These are phyloP conservation scores for Aureobasidium zeae DNA, from an alignment of 2,329 filamentous ascomycete species.

Conservation along the genomic window DNA sequence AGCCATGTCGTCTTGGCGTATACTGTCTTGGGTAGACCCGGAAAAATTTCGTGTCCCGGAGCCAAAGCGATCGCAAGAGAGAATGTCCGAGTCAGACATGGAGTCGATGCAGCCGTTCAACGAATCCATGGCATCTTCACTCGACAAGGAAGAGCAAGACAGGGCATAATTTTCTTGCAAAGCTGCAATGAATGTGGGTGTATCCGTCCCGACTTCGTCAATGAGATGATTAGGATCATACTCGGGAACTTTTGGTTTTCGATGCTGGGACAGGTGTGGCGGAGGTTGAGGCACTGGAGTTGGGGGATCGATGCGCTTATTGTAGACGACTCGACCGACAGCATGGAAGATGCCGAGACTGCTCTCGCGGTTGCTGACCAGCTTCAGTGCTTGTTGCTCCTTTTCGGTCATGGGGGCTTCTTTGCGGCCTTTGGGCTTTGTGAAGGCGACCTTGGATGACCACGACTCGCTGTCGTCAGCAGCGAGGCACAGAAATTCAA, in stretches of 20 bases:
- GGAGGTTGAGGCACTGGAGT: conserved; percentile 36
- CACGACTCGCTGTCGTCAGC: conserved; percentile 65
- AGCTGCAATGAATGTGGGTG: conserved; percentile 77
- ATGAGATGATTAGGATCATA: conserved; percentile 59
- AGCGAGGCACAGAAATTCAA: conserved; percentile 86
- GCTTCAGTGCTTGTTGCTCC: conserved; percentile 68
- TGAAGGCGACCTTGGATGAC: conserved; percentile 64
- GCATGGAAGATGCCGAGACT: conserved; percentile 93
- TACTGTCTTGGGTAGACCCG: conserved; percentile 53
- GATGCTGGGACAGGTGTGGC: conserved; percentile 36
- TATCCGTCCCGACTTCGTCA: conserved; percentile 88
- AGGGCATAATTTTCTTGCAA: conserved; percentile 88
- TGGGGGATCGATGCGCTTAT: conserved; percentile 64
- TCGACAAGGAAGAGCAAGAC: conserved; percentile 61
- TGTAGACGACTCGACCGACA: conserved; percentile 91
- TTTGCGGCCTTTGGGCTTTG: conserved; percentile 54
- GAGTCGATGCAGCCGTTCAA: conserved; percentile 78
- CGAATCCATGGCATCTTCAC: conserved; percentile 59
- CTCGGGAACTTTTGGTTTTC: conserved; percentile 37
- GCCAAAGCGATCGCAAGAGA: conserved; percentile 65
- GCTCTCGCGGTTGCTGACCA: conserved; percentile 78
- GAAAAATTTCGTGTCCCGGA: conserved; percentile 44
- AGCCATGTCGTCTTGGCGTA: conserved; percentile 87
- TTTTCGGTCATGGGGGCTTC: conserved; percentile 59
- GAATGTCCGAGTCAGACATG: conserved; percentile 78